Evolutionary conservation across 352 stramenopile genomes (phyloP), one percentile per base, ranked within the genome.

Genomic region (Globisporangium spinosum): DNA sequence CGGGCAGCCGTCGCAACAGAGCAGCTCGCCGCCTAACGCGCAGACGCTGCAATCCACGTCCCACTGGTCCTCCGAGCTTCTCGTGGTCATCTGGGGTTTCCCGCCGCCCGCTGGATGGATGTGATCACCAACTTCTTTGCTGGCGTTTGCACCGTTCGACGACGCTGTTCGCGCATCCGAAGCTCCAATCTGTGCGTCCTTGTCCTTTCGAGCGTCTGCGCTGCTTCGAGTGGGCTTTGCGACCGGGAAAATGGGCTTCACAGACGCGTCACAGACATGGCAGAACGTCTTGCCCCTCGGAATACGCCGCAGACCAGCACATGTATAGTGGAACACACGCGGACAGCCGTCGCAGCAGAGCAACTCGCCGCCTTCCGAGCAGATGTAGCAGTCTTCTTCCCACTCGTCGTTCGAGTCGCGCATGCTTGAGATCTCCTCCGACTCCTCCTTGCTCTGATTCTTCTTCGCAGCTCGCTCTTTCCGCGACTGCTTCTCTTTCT

Each of bases 1-100:
- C 2, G 94, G 94, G 65, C 96, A 98, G 15, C 87, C 89, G 66
- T 96, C 90, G 67, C 96, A 98, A 71, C 87, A 96, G 1, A 98
- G 74, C 20, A 98, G 49, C 62, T 96, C 85, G 2, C 92, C 93
- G n/a, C 82, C 83, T 17, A 89, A 79, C 4, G 70, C 66, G 65
- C 96, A 98, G 0, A 96, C 80, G 58, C 82, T 85, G 71, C 96
- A 98, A 67, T 95, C 86, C 43, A 92, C 79, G 68, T 96, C 86
- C 89, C 89, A 97, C 63, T 93, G 81, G 49, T 96, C 88, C 40
- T 89, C 82, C 1, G 76, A 58, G 45, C 63, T 77, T 67, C 79
- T 89, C 10, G 71, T 89, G 10, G 64, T 53, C 29, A 58, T 56
- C 60, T 63, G 66, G 53, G 51, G 58, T 27, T 54, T 43, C 15